These are phyloP conservation scores for Rhynchospora pubera DNA, from an alignment of 176 grass and related monocot species.

Conservation along the genomic window DNA sequence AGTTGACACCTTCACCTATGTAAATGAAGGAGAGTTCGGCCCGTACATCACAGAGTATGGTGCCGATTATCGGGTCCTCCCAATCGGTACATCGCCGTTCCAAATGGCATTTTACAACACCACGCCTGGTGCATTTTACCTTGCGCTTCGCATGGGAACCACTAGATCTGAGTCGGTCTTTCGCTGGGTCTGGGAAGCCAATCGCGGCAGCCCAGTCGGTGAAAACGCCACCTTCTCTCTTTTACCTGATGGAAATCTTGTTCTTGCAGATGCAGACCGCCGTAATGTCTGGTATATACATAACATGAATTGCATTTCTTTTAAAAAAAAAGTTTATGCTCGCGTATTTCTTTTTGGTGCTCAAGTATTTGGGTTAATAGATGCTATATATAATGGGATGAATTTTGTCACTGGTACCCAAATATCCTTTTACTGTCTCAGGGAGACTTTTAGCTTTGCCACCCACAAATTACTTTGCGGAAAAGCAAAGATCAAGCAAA, in stretches of 20 bases:
- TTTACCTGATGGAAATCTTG: constrained; percentile 29
- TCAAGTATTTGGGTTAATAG: neutral
- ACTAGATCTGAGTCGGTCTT: constrained; percentile 28
- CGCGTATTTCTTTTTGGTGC: neutral
- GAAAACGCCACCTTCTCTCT: constrained; percentile 47
- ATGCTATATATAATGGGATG: neutral
- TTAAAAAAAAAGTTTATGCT: neutral
- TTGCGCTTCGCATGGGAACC: constrained; percentile 42
- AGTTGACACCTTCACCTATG: constrained; percentile 38
- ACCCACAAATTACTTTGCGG: too few species aligned
- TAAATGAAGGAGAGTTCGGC: constrained; percentile 35
- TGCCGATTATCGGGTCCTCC: constrained; percentile 28
- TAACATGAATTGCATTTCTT: neutral
- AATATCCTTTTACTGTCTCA: too few species aligned
- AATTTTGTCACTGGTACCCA: too few species aligned
- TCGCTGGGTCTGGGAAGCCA: constrained; percentile 42
- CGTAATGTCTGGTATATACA: constrained; percentile 25
- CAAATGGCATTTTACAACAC: constrained; percentile 16
- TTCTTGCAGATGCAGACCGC: constrained; percentile 34
- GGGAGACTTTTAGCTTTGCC: too few species aligned
- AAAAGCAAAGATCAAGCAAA: too few species aligned
- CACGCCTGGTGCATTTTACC: constrained; percentile 22
- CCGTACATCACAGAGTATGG: constrained; percentile 35
- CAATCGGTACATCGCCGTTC: neutral
- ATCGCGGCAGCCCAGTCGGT: constrained; percentile 25